Evolutionary conservation across 2,329 filamentous ascomycete species (phyloP), one percentile per base, ranked within the genome.

Genomic region (Penicillium sp.): DNA sequence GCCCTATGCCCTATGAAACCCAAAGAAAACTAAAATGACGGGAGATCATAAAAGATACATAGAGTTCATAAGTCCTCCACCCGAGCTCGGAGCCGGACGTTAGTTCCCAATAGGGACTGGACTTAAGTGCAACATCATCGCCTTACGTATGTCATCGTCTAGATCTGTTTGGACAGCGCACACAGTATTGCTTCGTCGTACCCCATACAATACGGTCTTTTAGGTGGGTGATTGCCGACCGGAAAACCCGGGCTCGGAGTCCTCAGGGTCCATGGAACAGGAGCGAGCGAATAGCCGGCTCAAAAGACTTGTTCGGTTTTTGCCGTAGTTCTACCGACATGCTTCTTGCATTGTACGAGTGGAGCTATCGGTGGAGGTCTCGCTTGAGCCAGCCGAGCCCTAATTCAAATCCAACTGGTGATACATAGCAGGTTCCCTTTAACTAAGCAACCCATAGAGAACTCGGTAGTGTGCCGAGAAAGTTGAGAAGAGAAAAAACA

Each of bases 321-420:
- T 11, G 18, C 55, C 55, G 55, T 35, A 52, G 53, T 58, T 59
- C 49, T 49, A 46, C 56, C 55, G 55, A 53, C 24, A 46, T 45
- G 42, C 38, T 52, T 50, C 40, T 52, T 50, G 28, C 40, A 44
- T 31, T 23, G 23, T 44, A 24, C 42, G 36, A 37, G 45, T 51
- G 51, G 47, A 47, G 27, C 23, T 8, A 34, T 34, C 24, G 6
- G n/a, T n/a, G 41, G 29, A 38, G 31, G 28, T 23, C 42, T 56
- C 54, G 51, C 51, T 56, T 55, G 47, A 40, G 36, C 45, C 40
- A 54, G 41, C 56, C 52, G 56, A 56, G 50, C 57, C 57, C 55
- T 59, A 57, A 54, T 52, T 42, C 27, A 3, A 32, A 47, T 56
- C 46, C 39, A n/a, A 57, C 56, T 41, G 18, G 14, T 26, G 41